Evolutionary conservation across 1,284 basidiomycete species (phyloP), one percentile per base, ranked within the genome.

Genomic region (Ustilago vetiveriae): DNA sequence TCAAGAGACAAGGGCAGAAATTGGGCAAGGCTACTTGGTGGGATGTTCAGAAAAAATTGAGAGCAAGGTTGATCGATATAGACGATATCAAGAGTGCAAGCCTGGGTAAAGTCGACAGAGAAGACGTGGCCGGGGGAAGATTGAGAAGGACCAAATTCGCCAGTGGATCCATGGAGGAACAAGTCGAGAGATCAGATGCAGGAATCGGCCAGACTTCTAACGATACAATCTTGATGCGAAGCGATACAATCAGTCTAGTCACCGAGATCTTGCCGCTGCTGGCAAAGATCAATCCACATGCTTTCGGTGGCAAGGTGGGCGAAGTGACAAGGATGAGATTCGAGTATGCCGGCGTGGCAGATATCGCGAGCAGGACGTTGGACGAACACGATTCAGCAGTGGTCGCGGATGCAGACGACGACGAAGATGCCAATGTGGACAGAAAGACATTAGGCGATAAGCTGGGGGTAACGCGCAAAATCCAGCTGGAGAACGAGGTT

Each of bases 1-100:
- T 97, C 2, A 84, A 86, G 1, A 85, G 92, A 14, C 56, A 46
- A 13, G 62, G 86, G 2, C 94, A 97, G 81, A 92, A 90, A 76
- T 84, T 92, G 17, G 79, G 83, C 50, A 86, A 86, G 58, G 83
- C 84, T 3, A 83, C 84, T 30, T 83, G 84, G 74, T 86, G 85
- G 82, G 83, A 84, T 23, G 67, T 78, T 2, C 78, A 78, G 23
- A 80, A 81, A 16, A 64, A 68, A n/a, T 72, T 82, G 33, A 56
- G 82, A 11, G 78, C 79, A 10, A 83, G 83, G 51, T 42, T 72
- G 22, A 74, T 70, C 0, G 57, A 73, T 8, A 53, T 85, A 22
- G 81, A 82, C 44, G 77, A 76, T n/a, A 77, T 80, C 5, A 54
- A 53, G 26, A n/a, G n/a, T n/a, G 32, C 57, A 10, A 10, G 19